A percentile compares a stretch with the other conserved stretches of the same genome.
phyloP scores from a whole-genome alignment of 192 early-diverging fungal species.

The Lobulomyces angularis region DNA sequence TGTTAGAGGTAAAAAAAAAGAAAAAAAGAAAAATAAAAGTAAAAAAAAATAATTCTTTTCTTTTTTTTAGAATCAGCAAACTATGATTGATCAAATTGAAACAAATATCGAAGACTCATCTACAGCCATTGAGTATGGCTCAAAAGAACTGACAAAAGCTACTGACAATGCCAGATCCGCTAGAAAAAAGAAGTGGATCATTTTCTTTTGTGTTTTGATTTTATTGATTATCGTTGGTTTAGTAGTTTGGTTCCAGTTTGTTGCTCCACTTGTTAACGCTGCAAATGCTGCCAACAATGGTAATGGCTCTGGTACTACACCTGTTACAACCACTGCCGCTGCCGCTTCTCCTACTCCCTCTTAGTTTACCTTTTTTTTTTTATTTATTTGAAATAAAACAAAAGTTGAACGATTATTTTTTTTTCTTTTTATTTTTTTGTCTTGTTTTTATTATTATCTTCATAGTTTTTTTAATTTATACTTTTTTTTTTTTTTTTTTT shows the following conservation, averaged over 20 bases:
- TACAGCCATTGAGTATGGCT: conserved; percentile 22
- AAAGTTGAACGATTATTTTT: too few species aligned
- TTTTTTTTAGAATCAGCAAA: conserved; percentile 24
- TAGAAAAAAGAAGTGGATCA: conserved; percentile 33
- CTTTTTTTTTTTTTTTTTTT: too few species aligned
- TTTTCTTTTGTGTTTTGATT: conserved; percentile 11
- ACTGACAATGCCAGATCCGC: conserved; percentile 24
- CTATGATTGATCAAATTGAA: conserved; percentile 35
- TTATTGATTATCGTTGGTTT: conserved; percentile 9
- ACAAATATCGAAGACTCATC: conserved; percentile 23
- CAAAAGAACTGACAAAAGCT: conserved; percentile 34
- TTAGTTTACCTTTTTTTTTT: too few species aligned
- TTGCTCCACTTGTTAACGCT: not conserved
- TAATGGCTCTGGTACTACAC: not conserved
- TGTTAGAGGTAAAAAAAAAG: conserved; percentile 42
- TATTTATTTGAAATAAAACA: too few species aligned
- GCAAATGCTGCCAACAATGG: not conserved
- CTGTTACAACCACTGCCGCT: not conserved
- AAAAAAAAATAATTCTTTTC: too few species aligned
- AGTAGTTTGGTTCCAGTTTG: not conserved
- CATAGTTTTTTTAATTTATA: too few species aligned
- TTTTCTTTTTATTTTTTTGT: too few species aligned
- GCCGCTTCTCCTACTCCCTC: too few species aligned
- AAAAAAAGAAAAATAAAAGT: too few species aligned
- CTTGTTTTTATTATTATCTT: too few species aligned